Base-by-base conservation (phyloP, 2,329 filamentous ascomycete genomes). In the Thelonectria olida region DNA sequence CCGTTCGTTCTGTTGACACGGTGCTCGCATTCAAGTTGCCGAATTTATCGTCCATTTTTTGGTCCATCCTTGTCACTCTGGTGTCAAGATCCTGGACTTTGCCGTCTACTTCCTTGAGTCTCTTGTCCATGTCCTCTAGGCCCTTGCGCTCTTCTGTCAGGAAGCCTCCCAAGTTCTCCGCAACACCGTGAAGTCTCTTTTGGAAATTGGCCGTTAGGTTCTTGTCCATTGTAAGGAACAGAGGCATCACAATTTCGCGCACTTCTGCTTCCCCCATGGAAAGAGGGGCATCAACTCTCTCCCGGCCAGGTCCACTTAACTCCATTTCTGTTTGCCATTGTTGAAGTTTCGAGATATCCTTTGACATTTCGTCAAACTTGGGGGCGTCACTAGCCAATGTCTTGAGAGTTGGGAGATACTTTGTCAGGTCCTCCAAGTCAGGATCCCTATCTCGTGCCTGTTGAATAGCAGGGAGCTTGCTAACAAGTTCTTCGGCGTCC, bases 121-220 rank as follows among this genome's bases (percentile, higher is more conserved):
- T 49, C 15, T 31, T 19, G 8, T 69, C 62, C 6, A 67, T 22
- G 17, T 55, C 27, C 17, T 61, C 51, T 25, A 63, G 60, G 25
- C 42, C 41, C 2, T 20, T 7, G 28, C 65, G 64, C 41, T 71
- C 72, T 9, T 58, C 49, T 12, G 72, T 63, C 7, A 76, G 52
- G 7, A 68, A 62, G 5, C 17, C n/a, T 7, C 65, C 63, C 7
- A 74, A 42, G 4, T 31, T 41, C 8, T 53, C 54, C n/a, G 67
- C 65, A 12, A 66, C 36, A 3, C 22, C 22, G 19, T 41, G 25
- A 15, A 44, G 20, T 27, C 60, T 49, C 12, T 50, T 59, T 5
- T 20, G 25, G 7, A 47, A 13, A 13, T 53, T 45, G 2, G 42
- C 39, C n/a, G 38, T 58, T 7, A 72, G 25, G 13, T 51, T 25